Conservation (phyloP, 192 early-diverging fungal species). For the Backusella tarrabulga region DNA sequence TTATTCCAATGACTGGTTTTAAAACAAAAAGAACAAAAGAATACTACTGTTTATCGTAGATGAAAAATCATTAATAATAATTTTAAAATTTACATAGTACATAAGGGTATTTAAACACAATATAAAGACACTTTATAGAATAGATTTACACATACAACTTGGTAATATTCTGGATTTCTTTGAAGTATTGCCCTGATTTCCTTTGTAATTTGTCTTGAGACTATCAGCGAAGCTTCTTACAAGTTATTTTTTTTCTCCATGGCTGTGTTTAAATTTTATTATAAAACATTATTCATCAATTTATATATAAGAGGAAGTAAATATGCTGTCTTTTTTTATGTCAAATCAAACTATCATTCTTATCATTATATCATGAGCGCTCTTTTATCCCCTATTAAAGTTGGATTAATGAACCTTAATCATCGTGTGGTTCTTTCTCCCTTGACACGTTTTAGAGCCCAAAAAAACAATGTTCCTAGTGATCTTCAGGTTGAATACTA, state of each 20-base stretch:
- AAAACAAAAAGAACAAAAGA: not conserved
- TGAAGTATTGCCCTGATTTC: not conserved
- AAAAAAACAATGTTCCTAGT: constrained; percentile 12
- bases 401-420: constrained; percentile 6
- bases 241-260: too few relatives aligned
- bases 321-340: not conserved
- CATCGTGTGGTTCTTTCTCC: constrained; percentile 29
- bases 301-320: not conserved
- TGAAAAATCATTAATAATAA: not conserved
- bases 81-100: not conserved
- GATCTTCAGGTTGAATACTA: constrained; percentile 19
- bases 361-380: not conserved
- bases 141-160: too few relatives aligned
- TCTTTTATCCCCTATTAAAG: constrained; percentile 18
- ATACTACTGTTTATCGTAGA: too few relatives aligned
- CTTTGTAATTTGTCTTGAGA: too few relatives aligned
- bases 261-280: not conserved
- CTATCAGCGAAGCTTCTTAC: too few relatives aligned
- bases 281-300: not conserved
- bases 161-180: not conserved
- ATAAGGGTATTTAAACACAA: not conserved
- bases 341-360: not conserved
- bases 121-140: not conserved
- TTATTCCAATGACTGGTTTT: not conserved
- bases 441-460: constrained; percentile 17